Evolutionary conservation across 108 stramenopile species (phyloP).

Genomic region (Nitzschia putrida): DNA sequence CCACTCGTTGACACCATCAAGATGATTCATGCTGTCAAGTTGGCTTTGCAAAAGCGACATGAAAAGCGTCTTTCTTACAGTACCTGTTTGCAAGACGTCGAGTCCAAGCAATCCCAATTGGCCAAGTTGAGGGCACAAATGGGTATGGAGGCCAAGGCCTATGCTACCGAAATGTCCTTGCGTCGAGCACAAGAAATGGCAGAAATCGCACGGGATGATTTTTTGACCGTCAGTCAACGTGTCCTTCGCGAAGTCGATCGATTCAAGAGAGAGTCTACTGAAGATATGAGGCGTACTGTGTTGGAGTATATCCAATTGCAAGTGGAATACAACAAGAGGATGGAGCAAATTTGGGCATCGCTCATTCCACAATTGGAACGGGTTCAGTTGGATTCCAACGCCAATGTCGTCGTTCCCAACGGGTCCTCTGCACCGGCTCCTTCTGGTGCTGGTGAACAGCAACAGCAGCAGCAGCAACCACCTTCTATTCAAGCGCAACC

Average conservation of each 20-base stretch:
- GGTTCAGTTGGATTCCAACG: slow-evolving; percentile 53
- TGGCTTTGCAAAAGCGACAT: slow-evolving; percentile 86
- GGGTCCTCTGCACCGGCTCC: no score
- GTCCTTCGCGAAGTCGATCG: slow-evolving; percentile 95
- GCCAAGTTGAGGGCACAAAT: slow-evolving; percentile 69
- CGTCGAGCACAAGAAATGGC: slow-evolving; percentile 75
- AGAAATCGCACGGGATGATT: slow-evolving; percentile 77
- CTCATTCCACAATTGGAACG: slow-evolving; percentile 87
- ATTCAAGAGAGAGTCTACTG: slow-evolving; percentile 94
- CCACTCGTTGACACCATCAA: slow-evolving; percentile 95
- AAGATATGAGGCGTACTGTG: slow-evolving; percentile 91
- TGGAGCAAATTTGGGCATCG: slow-evolving; percentile 91
- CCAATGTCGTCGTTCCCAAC: slow-evolving; percentile 11
- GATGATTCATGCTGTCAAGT: slow-evolving; percentile 91
- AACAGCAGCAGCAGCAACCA: slow-evolving; percentile 14
- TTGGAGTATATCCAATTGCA: slow-evolving; percentile 91
- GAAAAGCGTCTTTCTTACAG: slow-evolving; percentile 87
- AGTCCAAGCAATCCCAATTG: slow-evolving; percentile 61
- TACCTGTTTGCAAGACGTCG: slow-evolving; percentile 72
- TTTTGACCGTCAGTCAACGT: slow-evolving; percentile 83
- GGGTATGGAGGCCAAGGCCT: slow-evolving; percentile 85
- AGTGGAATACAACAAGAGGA: slow-evolving; percentile 90
- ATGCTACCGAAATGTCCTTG: slow-evolving; percentile 81
- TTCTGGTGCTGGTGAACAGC: slow-evolving; percentile 20
- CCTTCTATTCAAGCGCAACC: neutral